Evolutionary conservation across 257 asterid genomes (phyloP), one percentile per base, ranked within the genome.

Genomic region (Plantago major): DNA sequence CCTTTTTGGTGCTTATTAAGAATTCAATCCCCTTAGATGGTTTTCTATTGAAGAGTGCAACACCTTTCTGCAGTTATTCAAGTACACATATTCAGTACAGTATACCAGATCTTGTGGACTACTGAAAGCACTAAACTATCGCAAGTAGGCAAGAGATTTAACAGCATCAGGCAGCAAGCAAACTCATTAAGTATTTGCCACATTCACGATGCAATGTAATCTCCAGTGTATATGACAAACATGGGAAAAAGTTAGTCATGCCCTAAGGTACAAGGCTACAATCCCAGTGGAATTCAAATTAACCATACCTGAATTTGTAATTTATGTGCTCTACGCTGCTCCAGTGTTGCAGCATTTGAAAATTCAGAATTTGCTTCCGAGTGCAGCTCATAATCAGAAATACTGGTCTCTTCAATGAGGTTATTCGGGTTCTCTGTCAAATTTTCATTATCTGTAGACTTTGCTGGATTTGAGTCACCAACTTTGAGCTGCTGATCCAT

Each of bases 11-110:
- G 79, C 79, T 89, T 69, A 89, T 74, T 69, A 93, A 76, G 79
- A 87, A 87, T 62, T 89, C 97, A 57, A 93, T 85, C 66, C 99
- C 99, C 83, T 89, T 93, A 46, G 99, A 83, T 65, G 97, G 97
- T 70, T 89, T 93, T 74, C 96, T 75, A 65, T 93, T 93, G 86
- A 93, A 93, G 79, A 93, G 73, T 4, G 93, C 87, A 76, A 89
- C 79, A 15, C 97, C 99, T 83, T 89, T 87, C 99, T 93, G 96
- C 95, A 83, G 63, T 71, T 46, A 76, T 76, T 12, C 60, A 53
- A 66, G 71, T 65, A 55, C 55, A 62, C 67, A 67, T 48, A 53
- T 71, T 76, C 68, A 81, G 47, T 51, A 17, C 40, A 67, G 40
- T 64, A 51, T 55, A 37, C 46, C 7, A 62, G 26, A 44, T 44